Evolutionary conservation across 768 basidiomycete species (phyloP).

Genomic region (Leccinum rimulosum): DNA sequence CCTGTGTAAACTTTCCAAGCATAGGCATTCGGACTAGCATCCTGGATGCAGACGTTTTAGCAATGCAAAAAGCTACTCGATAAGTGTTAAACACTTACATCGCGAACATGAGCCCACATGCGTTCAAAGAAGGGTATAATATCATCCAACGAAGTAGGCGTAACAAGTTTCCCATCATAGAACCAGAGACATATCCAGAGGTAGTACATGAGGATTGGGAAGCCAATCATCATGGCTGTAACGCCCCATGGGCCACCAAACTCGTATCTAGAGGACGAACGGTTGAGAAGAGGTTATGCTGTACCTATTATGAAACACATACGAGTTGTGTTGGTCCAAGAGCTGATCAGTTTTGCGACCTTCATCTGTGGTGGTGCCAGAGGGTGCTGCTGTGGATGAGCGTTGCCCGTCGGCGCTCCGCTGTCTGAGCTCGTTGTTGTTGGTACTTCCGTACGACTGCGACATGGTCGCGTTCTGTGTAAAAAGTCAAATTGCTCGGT

Average conservation of each 20-base stretch:
- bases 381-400: conserved; percentile 9
- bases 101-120: conserved; percentile 84
- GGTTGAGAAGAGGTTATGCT: conserved; percentile 4
- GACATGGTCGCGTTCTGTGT: conserved; percentile 16
- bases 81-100: conserved; percentile 45
- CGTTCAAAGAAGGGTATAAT: conserved; percentile 71
- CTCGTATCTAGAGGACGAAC: conserved; percentile 63
- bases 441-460: conserved; percentile 26
- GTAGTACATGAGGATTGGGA: conserved; percentile 97
- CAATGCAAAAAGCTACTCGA: not conserved
- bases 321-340: conserved; percentile 69
- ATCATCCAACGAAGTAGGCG: conserved; percentile 66
- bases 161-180: conserved; percentile 81
- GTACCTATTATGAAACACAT: conserved; percentile 16
- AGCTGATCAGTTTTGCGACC: conserved; percentile 72
- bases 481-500: conserved; percentile 14
- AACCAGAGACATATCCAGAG: conserved; percentile 97
- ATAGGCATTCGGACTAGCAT: conserved; percentile 86
- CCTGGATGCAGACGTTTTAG: conserved; percentile 44
- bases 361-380: conserved; percentile 53
- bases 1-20: conserved; percentile 90
- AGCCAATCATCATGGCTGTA: conserved; percentile 88
- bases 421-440: conserved; percentile 29
- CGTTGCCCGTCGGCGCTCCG: conserved; percentile 19
- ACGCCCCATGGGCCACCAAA: conserved; percentile 96